Evolutionary conservation across 2,329 filamentous ascomycete genomes (phyloP).

Genomic region (Trichoderma koningiopsis): DNA sequence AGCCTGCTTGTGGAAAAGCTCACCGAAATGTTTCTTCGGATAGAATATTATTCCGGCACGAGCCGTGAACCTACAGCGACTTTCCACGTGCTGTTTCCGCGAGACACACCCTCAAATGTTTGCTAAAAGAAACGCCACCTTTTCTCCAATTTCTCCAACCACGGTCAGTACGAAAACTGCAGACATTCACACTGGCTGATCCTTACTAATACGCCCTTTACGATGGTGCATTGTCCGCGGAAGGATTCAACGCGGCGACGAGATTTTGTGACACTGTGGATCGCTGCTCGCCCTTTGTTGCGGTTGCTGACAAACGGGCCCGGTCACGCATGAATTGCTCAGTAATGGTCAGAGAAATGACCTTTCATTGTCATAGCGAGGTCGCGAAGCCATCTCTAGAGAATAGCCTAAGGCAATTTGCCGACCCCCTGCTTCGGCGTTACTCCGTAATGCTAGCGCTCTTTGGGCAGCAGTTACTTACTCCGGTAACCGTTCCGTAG

Average conservation of each 20-base stretch:
- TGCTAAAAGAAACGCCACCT: background rate
- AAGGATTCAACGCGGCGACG: background rate
- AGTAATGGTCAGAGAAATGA: background rate
- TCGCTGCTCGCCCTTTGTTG: background rate
- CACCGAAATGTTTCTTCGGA: background rate
- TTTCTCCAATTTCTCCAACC: background rate
- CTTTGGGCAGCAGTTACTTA: background rate
- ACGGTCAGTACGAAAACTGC: background rate
- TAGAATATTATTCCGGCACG: constrained; percentile 10
- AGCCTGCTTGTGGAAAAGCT: constrained; percentile 1
- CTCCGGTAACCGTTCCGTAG: background rate
- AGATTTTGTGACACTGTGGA: background rate
- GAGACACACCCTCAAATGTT: background rate
- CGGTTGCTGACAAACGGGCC: background rate
- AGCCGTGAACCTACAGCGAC: background rate
- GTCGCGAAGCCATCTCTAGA: background rate
- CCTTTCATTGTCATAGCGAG: background rate
- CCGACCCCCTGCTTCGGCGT: background rate
- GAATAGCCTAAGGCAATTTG: background rate
- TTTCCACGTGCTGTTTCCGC: background rate
- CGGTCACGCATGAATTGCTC: background rate
- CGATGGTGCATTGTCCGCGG: background rate
- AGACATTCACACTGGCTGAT: too few relatives aligned
- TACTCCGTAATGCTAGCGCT: background rate
- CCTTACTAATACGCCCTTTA: background rate